These are phyloP conservation scores for Chenopodium album DNA, from an alignment of 148 eudicot species.

Conservation along the genomic window DNA sequence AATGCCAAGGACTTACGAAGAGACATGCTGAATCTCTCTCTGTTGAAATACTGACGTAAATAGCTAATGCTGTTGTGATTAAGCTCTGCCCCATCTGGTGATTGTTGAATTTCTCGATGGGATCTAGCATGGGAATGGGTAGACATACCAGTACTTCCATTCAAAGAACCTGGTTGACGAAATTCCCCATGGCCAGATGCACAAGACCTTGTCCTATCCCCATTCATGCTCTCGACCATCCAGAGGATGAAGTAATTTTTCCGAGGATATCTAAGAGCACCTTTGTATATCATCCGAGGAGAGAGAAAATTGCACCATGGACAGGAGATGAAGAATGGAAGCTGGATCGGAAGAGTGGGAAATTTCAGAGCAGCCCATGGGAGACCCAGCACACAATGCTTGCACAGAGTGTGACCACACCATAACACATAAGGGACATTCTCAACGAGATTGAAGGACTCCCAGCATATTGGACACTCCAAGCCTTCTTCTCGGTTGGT, in stretches of 20 bases:
- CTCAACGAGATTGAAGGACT: constrained; percentile 61
- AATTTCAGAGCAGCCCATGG: constrained; percentile 60
- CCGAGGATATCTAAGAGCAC: constrained; percentile 51
- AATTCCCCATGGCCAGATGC: constrained; percentile 32
- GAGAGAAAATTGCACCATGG: constrained; percentile 66
- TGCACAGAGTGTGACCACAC: constrained; percentile 71
- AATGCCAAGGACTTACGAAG: constrained; percentile 55
- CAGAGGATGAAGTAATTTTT: constrained; percentile 63
- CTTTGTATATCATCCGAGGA: constrained; percentile 45
- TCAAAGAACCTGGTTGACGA: constrained; percentile 21
- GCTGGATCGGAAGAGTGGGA: constrained; percentile 54
- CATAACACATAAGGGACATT: constrained; percentile 65
- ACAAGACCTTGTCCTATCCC: constrained; percentile 43
- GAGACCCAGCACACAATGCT: constrained; percentile 53
- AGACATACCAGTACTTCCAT: constrained; percentile 18
- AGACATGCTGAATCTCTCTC: constrained; percentile 42
- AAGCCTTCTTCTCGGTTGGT: constrained; percentile 51
- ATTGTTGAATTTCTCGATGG: constrained; percentile 6
- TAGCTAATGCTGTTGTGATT: constrained; percentile 10
- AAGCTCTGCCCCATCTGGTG: constrained; percentile 24
- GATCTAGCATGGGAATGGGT: constrained; percentile 24
- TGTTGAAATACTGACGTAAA: constrained; percentile 15
- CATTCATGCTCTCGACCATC: constrained; percentile 76
- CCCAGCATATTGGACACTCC: constrained; percentile 70
- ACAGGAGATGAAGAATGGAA: constrained; percentile 63